Conservation (phyloP, 768 basidiomycete genomes). For the Sistotremastrum niveocremeum region DNA sequence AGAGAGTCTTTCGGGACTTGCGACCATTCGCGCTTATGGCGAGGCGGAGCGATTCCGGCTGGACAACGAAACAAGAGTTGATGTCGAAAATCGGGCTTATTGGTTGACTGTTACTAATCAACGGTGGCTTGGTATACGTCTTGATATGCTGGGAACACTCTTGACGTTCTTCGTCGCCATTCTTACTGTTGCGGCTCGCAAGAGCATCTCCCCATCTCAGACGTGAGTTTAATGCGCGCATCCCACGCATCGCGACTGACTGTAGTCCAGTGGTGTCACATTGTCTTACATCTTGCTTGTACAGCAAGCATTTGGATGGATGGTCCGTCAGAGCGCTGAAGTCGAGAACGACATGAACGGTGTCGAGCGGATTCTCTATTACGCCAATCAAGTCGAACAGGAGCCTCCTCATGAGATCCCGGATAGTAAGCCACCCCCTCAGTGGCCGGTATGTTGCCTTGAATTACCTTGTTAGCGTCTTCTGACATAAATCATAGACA, state of each 20-base stretch:
- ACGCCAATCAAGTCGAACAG: constrained; percentile 68
- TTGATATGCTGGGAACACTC: constrained; percentile 69
- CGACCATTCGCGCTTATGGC: constrained; percentile 81
- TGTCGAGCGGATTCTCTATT: constrained; percentile 77
- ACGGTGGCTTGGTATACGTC: constrained; percentile 79
- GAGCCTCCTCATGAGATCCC: constrained; percentile 60
- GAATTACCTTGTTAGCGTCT: too few species aligned
- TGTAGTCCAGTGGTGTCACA: constrained; percentile 34
- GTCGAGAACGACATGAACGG: constrained; percentile 92
- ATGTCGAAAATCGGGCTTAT: constrained; percentile 83
- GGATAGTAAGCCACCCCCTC: constrained; percentile 39
- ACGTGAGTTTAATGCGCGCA: constrained; percentile 23
- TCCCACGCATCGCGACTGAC: constrained; percentile 21
- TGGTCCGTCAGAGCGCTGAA: constrained; percentile 67
- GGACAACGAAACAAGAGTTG: constrained; percentile 64
- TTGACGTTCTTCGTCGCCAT: constrained; percentile 71
- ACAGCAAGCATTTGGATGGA: constrained; percentile 65
- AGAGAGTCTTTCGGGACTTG: constrained; percentile 74
- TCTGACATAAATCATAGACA: constrained; percentile 5
- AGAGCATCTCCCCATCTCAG: constrained; percentile 64
- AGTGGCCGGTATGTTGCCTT: constrained; percentile 44
- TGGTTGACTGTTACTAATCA: constrained; percentile 81
- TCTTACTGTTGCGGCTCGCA: constrained; percentile 60
- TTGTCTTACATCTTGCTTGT: constrained; percentile 71
- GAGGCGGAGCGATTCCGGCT: constrained; percentile 60